These are phyloP conservation scores for Trichoderma polysporum DNA, from an alignment of 2,329 filamentous ascomycete genomes.

Conservation along the genomic window DNA sequence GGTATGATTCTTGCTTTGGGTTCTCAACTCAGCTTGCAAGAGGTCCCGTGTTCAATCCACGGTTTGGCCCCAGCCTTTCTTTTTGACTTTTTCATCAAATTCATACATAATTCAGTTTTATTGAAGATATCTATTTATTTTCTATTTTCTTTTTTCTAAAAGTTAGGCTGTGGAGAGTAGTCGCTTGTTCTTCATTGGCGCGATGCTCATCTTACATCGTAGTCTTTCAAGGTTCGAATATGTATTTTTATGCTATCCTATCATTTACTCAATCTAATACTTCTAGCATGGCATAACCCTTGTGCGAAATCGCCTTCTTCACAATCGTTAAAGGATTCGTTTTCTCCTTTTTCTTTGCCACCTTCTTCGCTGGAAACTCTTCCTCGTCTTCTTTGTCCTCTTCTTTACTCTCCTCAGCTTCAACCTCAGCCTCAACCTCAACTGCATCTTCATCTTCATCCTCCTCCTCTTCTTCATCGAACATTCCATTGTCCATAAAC, in stretches of 20 bases:
- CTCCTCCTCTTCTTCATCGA: constrained; percentile 37
- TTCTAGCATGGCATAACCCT: constrained; percentile 55
- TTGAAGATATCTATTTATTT: neutral
- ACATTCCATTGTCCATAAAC: constrained; percentile 51
- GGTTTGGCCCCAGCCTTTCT: constrained; percentile 23
- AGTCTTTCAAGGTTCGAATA: neutral
- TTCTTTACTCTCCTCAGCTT: neutral
- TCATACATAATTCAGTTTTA: neutral
- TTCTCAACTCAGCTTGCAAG: constrained; percentile 19
- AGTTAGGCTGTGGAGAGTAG: neutral
- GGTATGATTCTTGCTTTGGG: constrained; percentile 24
- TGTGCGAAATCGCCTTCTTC: constrained; percentile 52
- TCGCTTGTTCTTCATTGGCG: neutral
- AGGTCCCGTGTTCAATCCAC: constrained; percentile 24
- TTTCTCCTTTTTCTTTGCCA: constrained; percentile 38
- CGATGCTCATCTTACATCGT: neutral
- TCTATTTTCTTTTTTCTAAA: neutral
- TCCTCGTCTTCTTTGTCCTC: neutral
- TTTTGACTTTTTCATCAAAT: constrained; percentile 22
- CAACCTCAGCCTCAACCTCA: constrained; percentile 12
- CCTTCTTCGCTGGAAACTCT: neutral
- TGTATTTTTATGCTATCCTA: neutral
- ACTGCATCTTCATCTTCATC: neutral
- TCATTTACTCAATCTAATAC: constrained; percentile 48
- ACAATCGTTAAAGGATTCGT: constrained; percentile 46